Conservation (phyloP, 768 basidiomycete species). For the Boletus vermiculosoides region DNA sequence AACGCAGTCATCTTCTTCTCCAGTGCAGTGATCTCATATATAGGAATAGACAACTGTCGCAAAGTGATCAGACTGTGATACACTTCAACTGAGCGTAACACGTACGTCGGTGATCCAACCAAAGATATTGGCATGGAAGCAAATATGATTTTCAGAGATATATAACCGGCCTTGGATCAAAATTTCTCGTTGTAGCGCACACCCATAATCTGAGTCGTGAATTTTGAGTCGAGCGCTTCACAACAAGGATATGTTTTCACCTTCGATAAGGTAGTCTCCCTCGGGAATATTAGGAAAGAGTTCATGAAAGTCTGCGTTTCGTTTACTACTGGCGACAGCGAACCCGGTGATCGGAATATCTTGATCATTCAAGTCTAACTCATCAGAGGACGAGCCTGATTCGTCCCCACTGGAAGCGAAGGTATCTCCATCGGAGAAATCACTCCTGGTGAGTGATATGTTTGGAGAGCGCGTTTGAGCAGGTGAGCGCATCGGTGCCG, state of each 20-base stretch:
- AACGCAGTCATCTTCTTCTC: constrained; percentile 99
- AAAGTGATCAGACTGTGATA: constrained; percentile 9
- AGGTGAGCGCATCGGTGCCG: constrained; percentile 11
- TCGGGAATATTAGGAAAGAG: constrained; percentile 87
- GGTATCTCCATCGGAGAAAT: constrained; percentile 31
- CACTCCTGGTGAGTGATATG: constrained; percentile 20
- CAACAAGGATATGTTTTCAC: constrained; percentile 44
- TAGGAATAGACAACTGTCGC: constrained; percentile 77
- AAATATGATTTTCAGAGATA: constrained; percentile 98
- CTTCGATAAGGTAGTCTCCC: constrained; percentile 97
- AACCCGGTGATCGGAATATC: constrained; percentile 95
- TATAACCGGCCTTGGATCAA: constrained; percentile 94
- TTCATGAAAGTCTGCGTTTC: constrained; percentile 96
- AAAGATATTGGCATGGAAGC: constrained; percentile 98
- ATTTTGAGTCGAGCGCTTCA: constrained; percentile 2
- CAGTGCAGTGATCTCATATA: constrained; percentile 78
- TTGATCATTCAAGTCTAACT: constrained; percentile 41
- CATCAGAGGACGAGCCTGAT: constrained; percentile 35
- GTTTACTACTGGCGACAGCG: constrained; percentile 91
- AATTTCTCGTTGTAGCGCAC: constrained; percentile 94
- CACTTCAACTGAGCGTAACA: constrained; percentile 8
- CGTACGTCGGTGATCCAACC: constrained; percentile 98
- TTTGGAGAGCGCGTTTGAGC: constrained; percentile 16
- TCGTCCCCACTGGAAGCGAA: constrained; percentile 29
- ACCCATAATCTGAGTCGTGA: constrained; percentile 80